Evolutionary conservation across 371 early-diverging fungal genomes (phyloP).

Genomic region (Astathelohania contejeani): DNA sequence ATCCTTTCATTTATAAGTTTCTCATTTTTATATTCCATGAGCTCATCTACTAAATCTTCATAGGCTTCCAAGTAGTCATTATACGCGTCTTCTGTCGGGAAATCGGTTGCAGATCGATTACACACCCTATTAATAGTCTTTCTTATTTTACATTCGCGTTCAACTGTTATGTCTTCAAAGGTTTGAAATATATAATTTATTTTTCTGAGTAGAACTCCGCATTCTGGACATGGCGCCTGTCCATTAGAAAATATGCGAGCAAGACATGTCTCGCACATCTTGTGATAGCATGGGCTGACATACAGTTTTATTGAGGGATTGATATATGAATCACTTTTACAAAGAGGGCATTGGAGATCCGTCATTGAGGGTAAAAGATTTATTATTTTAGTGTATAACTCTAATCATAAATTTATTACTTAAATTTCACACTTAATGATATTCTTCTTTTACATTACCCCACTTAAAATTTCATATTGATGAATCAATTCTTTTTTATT

Average conservation of each 20-base stretch:
- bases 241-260: conserved; percentile 44
- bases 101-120: conserved; percentile 33
- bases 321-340: conserved; percentile 53
- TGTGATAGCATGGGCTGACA: conserved; percentile 53
- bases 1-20: not conserved
- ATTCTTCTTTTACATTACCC: too few relatives aligned
- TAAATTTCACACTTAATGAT: too few relatives aligned
- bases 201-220: conserved; percentile 44
- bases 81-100: conserved; percentile 35
- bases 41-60: conserved; percentile 24
- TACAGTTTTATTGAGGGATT: conserved; percentile 52
- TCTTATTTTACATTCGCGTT: conserved; percentile 52
- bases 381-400: too few relatives aligned
- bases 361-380: too few relatives aligned
- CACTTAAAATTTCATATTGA: too few relatives aligned
- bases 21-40: not conserved
- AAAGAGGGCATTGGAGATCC: conserved; percentile 49
- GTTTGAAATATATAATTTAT: conserved; percentile 52
- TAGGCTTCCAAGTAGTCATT: conserved; percentile 50
- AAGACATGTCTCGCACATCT: conserved; percentile 52
- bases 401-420: too few relatives aligned
- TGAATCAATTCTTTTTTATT: too few relatives aligned
- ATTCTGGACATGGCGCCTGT: conserved; percentile 52
- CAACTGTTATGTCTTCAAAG: conserved; percentile 53
- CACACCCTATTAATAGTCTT: conserved; percentile 32